Evolutionary conservation across 257 asterid species (phyloP).

Genomic region (Solanum medicagineum): DNA sequence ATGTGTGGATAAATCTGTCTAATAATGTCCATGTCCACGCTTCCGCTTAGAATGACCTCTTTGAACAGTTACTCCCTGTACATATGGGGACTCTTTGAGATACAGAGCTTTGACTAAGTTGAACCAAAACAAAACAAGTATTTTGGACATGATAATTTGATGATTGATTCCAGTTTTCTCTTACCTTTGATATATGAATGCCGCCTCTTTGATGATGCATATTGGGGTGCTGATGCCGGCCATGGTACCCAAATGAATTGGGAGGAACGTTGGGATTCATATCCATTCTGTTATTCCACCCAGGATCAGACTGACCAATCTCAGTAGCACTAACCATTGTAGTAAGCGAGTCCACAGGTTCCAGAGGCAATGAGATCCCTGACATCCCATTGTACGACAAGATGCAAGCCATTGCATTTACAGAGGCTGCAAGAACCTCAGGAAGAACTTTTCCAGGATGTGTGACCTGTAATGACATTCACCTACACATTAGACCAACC

Average conservation of each 20-base stretch:
- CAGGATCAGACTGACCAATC: conserved; percentile 11
- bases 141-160: not conserved
- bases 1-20: not conserved
- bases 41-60: conserved; percentile 9
- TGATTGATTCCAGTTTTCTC: not conserved
- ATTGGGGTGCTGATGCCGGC: not conserved
- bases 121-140: not conserved
- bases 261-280: conserved; percentile 16
- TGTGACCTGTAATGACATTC: conserved; percentile 32
- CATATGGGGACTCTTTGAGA: not conserved
- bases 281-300: not conserved
- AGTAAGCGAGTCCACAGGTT: conserved; percentile 25
- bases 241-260: conserved; percentile 12
- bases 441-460: conserved; percentile 56
- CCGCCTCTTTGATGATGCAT: conserved; percentile 4
- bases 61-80: not conserved
- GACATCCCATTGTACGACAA: conserved; percentile 63
- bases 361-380: conserved; percentile 29
- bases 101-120: not conserved
- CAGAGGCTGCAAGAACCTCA: conserved; percentile 45
- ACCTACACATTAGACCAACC: not conserved
- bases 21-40: conserved; percentile 10
- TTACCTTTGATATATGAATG: not conserved
- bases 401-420: conserved; percentile 41
- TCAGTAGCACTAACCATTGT: conserved; percentile 32